A percentile compares a stretch with the other conserved stretches of the same genome.
Conservation (phyloP, 768 basidiomycete genomes). For the Clavaria fumosa region DNA sequence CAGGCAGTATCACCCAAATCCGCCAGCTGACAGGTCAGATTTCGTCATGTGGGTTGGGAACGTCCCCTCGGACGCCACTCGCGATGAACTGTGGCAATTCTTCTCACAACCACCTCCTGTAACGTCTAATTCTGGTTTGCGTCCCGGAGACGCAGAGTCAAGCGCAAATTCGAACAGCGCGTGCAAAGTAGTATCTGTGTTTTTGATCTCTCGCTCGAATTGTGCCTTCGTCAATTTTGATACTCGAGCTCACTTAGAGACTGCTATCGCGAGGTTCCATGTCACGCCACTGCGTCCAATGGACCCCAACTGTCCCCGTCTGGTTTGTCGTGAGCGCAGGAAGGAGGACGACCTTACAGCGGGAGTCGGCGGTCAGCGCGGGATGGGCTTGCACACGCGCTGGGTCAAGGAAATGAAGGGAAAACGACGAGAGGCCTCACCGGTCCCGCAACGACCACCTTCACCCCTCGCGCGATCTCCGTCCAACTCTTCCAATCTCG, state of each 20-base stretch:
- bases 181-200: conserved; percentile 76
- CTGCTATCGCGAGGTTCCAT: conserved; percentile 60
- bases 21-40: conserved; percentile 62
- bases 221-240: conserved; percentile 91
- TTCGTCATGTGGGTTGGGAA: conserved; percentile 98
- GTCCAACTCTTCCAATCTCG: conserved; percentile 15
- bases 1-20: conserved; percentile 65
- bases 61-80: conserved; percentile 66
- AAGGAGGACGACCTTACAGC: conserved; percentile 76
- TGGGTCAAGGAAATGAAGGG: conserved; percentile 57
- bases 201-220: conserved; percentile 86
- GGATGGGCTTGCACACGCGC: conserved; percentile 66
- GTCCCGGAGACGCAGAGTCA: no score
- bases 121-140: no score
- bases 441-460: no score
- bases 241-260: conserved; percentile 40
- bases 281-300: conserved; percentile 50
- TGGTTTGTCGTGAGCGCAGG: conserved; percentile 73
- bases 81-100: conserved; percentile 78
- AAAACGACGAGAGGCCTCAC: conserved; percentile 15
- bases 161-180: no score
- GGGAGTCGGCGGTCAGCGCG: conserved; percentile 86
- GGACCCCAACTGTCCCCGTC: conserved; percentile 56
- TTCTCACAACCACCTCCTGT: conserved; percentile 29
- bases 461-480: conserved; percentile 13